These are phyloP conservation scores for Phaeosphaeriaceae sp. DNA, from an alignment of 2,329 filamentous ascomycete species.

Conservation along the genomic window DNA sequence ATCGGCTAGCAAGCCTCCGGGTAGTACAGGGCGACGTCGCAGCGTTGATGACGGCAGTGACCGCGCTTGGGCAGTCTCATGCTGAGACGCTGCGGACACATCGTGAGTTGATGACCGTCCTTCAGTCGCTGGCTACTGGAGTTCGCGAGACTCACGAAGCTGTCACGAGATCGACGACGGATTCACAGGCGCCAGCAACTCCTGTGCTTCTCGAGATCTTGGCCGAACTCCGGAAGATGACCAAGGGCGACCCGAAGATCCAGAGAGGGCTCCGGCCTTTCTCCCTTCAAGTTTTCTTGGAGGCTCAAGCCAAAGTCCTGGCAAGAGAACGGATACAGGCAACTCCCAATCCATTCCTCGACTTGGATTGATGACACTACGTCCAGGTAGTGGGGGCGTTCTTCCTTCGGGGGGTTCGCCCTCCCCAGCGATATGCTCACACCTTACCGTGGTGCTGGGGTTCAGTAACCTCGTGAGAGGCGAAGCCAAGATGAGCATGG, in stretches of 20 bases:
- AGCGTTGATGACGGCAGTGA: too few species aligned
- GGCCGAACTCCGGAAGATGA: slow-evolving; percentile 6
- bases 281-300: slow-evolving; percentile 6
- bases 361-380: slow-evolving; percentile 23
- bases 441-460: too few species aligned
- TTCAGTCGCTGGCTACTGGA: slow-evolving; percentile 6
- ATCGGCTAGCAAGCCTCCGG: too few species aligned
- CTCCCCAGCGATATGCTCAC: too few species aligned
- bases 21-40: too few species aligned
- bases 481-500: too few species aligned
- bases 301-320: slow-evolving; percentile 13
- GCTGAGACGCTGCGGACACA: not conserved
- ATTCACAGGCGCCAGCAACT: too few species aligned
- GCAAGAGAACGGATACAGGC: slow-evolving; percentile 16
- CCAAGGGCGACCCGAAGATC: slow-evolving; percentile 2
- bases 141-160: slow-evolving; percentile 9
- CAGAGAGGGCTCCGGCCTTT: slow-evolving; percentile 14
- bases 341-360: slow-evolving; percentile 15
- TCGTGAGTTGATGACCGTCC: slow-evolving; percentile 13
- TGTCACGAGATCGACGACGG: slow-evolving; percentile 6
- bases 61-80: too few species aligned
- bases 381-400: too few species aligned
- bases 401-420: too few species aligned
- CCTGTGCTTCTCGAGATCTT: slow-evolving; percentile 13
- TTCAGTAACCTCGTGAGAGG: too few species aligned